These are phyloP conservation scores for Periconia digitata DNA, from an alignment of 2,329 filamentous ascomycete genomes.

Conservation along the genomic window DNA sequence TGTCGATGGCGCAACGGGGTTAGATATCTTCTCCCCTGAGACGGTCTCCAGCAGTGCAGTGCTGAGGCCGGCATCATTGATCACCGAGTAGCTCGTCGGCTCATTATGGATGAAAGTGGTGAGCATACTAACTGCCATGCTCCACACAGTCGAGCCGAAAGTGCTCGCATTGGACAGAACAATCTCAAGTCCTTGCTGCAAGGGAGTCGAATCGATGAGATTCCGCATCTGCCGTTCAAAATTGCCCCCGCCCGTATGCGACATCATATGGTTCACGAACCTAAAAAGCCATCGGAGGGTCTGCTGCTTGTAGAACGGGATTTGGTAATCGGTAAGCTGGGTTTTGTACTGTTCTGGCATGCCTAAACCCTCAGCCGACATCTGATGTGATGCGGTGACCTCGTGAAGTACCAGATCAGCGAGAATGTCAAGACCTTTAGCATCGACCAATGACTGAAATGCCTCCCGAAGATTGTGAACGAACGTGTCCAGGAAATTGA, in stretches of 20 bases:
- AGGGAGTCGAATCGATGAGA: conserved; percentile 85
- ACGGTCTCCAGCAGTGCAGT: conserved; percentile 83
- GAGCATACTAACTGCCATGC: conserved; percentile 85
- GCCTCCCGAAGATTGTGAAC: conserved; percentile 84
- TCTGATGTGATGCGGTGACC: conserved; percentile 68
- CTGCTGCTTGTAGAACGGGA: conserved; percentile 91
- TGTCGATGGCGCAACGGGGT: conserved; percentile 18
- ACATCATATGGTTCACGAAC: conserved; percentile 94
- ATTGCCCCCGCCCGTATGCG: conserved; percentile 74
- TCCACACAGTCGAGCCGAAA: conserved; percentile 95
- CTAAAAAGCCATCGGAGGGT: conserved; percentile 92
- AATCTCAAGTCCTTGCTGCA: conserved; percentile 75
- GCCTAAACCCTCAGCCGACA: conserved; percentile 68
- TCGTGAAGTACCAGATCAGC: conserved; percentile 83
- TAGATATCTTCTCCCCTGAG: conserved; percentile 48
- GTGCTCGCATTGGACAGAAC: conserved; percentile 78
- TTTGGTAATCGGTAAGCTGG: conserved; percentile 85
- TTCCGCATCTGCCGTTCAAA: conserved; percentile 90
- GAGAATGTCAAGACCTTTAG: conserved; percentile 84
- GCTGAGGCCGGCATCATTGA: conserved; percentile 90
- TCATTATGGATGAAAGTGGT: conserved; percentile 99
- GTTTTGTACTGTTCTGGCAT: conserved; percentile 74
- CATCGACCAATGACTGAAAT: conserved; percentile 78
- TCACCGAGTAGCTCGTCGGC: conserved; percentile 93
- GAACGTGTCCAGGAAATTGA: conserved; percentile 85